phyloP scores from a whole-genome alignment of 345 rosid genomes.

The Heritiera littoralis region DNA sequence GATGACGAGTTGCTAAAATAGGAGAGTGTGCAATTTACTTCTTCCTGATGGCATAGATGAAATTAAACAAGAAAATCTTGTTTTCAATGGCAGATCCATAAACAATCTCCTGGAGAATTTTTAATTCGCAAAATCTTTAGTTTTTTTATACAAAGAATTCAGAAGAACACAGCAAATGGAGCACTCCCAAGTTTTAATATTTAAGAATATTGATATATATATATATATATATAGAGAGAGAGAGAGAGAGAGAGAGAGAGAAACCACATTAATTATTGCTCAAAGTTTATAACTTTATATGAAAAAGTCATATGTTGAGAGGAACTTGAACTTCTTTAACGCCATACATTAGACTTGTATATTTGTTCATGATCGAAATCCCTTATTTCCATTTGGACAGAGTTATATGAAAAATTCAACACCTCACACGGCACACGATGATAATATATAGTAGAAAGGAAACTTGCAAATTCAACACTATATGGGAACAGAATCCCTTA shows the following conservation, averaged over 20 bases:
- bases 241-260: too few relatives aligned
- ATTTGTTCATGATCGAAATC: not conserved
- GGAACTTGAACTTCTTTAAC: not conserved
- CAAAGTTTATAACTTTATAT: not conserved
- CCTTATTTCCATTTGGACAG: not conserved
- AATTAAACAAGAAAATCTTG: not conserved
- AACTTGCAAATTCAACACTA: slow-evolving; percentile 7
- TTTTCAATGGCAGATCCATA: not conserved
- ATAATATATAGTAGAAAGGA: not conserved
- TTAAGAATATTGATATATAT: not conserved
- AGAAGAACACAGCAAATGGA: not conserved
- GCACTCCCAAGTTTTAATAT: not conserved
- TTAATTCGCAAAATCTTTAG: not conserved
- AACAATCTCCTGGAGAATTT: not conserved
- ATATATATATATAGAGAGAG: not conserved
- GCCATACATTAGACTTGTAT: not conserved
- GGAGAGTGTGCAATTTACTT: not conserved
- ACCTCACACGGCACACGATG: not conserved
- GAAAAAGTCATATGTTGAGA: not conserved
- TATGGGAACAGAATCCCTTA: slow-evolving; percentile 19
- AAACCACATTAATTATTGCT: not conserved
- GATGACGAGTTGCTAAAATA: not conserved
- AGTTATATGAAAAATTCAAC: not conserved
- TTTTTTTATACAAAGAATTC: not conserved
- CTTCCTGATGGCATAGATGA: not conserved